These are phyloP conservation scores for Solanum ossicruentum DNA, from an alignment of 257 asterid genomes.

Conservation along the genomic window DNA sequence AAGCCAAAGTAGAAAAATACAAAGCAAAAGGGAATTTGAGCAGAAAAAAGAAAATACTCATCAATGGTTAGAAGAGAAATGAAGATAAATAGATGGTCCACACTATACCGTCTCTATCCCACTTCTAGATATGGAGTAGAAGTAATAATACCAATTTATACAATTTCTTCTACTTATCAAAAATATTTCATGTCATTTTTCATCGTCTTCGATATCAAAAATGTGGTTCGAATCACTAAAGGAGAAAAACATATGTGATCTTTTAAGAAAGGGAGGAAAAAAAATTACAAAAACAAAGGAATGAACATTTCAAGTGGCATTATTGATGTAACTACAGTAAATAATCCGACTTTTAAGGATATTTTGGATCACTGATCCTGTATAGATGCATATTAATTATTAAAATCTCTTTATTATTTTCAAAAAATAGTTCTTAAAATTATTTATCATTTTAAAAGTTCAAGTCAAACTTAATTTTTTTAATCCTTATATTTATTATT, in stretches of 20 bases:
- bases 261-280: background rate
- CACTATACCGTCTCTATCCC: background rate
- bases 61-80: background rate
- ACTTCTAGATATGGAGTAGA: background rate
- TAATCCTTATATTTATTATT: background rate
- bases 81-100: background rate
- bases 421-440: background rate
- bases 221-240: background rate
- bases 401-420: too few species aligned
- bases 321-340: too few species aligned
- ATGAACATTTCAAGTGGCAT: background rate
- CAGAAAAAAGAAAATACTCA: background rate
- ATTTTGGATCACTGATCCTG: too few species aligned
- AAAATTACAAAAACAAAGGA: too few species aligned
- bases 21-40: background rate
- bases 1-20: slow-evolving; percentile 1
- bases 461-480: background rate
- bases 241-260: background rate
- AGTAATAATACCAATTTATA: background rate
- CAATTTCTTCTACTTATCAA: background rate
- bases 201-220: background rate
- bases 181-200: background rate
- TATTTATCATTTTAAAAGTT: background rate
- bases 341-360: too few species aligned
- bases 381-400: too few species aligned